These are phyloP conservation scores for Straminergon stramineum DNA, from an alignment of 225 moss, liverwort and hornwort genomes.

Conservation along the genomic window DNA sequence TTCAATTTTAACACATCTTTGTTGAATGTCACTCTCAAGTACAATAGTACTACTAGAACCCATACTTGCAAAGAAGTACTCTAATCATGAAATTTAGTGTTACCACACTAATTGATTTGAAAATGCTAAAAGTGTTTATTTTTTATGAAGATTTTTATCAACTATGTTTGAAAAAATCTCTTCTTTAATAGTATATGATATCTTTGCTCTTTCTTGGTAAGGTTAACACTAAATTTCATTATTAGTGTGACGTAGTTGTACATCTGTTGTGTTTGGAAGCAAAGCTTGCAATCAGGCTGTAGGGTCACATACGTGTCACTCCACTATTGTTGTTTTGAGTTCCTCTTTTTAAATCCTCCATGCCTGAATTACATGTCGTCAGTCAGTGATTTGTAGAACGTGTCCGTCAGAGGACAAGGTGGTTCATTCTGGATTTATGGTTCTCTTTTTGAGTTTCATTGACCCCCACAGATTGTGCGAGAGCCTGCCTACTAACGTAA, in stretches of 20 bases:
- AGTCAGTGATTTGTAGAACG: neutral
- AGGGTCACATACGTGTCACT: neutral
- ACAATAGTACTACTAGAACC: accelerated
- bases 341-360: neutral
- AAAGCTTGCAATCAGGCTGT: neutral
- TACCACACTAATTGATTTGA: too few species aligned
- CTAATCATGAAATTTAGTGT: neutral
- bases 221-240: neutral
- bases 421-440: neutral
- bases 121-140: neutral
- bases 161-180: neutral
- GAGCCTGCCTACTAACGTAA: neutral
- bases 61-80: neutral
- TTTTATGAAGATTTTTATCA: neutral
- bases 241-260: neutral
- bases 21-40: accelerated
- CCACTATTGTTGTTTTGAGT: neutral
- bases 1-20: accelerated
- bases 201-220: neutral
- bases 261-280: neutral
- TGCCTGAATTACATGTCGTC: neutral
- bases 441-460: neutral
- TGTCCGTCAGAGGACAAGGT: neutral
- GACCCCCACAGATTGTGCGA: neutral
- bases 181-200: neutral